phyloP scores from a whole-genome alignment of 2,329 filamentous ascomycete genomes.

The Metarhizium rileyi region DNA sequence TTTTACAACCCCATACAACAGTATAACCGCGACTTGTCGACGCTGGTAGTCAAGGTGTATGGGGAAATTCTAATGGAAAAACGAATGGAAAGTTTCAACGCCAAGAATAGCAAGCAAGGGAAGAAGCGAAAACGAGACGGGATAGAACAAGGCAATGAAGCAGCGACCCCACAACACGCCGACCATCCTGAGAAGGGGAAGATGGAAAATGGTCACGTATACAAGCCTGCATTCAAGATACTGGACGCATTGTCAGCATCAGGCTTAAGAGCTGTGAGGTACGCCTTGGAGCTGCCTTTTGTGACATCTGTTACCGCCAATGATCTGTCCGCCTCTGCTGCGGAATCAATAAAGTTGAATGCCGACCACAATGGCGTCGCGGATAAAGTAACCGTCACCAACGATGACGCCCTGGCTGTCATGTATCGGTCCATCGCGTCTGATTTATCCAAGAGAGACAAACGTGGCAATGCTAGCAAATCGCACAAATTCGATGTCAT shows the following conservation, averaged over 20 bases:
- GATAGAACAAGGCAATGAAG: conserved; percentile 8
- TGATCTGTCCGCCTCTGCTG: conserved; percentile 70
- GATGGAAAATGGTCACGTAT: conserved; percentile 18
- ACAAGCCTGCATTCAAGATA: conserved; percentile 58
- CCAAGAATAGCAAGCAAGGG: conserved; percentile 30
- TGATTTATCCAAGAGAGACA: conserved; percentile 34
- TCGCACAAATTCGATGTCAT: conserved; percentile 75
- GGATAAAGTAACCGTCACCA: conserved; percentile 60
- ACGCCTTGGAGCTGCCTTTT: conserved; percentile 83
- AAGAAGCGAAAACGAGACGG: conserved; percentile 39
- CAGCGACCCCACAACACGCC: conserved; percentile 2
- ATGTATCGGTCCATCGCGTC: conserved; percentile 70
- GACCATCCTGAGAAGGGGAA: conserved; percentile 8
- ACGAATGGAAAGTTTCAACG: conserved; percentile 26
- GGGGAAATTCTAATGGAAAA: conserved; percentile 54
- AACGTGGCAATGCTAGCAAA: conserved; percentile 27
- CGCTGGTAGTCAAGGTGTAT: conserved; percentile 84
- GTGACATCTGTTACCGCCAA: conserved; percentile 78
- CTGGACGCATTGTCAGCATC: conserved; percentile 92
- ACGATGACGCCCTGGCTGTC: conserved; percentile 76
- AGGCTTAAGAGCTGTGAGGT: conserved; percentile 81
- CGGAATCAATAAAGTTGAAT: conserved; percentile 74
- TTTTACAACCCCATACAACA: conserved; percentile 99
- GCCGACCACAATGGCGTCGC: conserved; percentile 71
- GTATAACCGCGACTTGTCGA: conserved; percentile 93